phyloP scores from a whole-genome alignment of 2,329 filamentous ascomycete genomes.

The Sarocladium kiliense region DNA sequence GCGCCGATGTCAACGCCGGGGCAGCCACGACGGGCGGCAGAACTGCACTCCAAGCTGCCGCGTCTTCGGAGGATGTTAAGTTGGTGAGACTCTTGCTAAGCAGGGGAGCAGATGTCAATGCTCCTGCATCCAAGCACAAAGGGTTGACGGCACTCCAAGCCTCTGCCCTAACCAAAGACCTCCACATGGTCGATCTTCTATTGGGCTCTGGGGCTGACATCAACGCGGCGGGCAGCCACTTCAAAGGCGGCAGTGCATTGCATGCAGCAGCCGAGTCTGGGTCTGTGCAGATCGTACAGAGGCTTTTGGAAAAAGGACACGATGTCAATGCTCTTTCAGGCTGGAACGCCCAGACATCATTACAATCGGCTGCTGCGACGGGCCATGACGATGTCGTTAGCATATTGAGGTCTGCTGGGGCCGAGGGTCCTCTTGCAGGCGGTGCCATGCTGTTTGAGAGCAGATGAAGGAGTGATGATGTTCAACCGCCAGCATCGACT shows the following conservation, averaged over 20 bases:
- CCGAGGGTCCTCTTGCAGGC: background rate
- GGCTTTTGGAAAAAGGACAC: conserved; percentile 29
- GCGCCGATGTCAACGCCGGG: conserved; percentile 4
- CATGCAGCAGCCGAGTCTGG: conserved; percentile 13
- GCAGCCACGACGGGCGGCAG: background rate
- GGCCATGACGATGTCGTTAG: background rate
- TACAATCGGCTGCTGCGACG: background rate
- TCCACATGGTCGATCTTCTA: conserved; percentile 25
- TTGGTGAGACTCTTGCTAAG: conserved; percentile 28
- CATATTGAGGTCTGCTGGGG: background rate
- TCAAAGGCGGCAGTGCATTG: conserved; percentile 23
- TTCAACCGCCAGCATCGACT: background rate
- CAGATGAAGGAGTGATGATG: background rate
- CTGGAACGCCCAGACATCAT: conserved; percentile 15
- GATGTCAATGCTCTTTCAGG: conserved; percentile 18
- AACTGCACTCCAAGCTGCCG: conserved; percentile 7
- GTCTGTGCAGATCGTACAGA: conserved; percentile 18
- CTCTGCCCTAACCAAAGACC: conserved; percentile 24
- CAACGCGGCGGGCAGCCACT: conserved; percentile 24
- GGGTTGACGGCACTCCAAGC: conserved; percentile 28
- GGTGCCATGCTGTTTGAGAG: background rate
- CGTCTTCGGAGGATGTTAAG: conserved; percentile 11
- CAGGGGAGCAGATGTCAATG: conserved; percentile 26
- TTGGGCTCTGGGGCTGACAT: conserved; percentile 28
- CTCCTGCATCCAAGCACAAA: conserved; percentile 17